A percentile compares a stretch with the other conserved stretches of the same genome.
phyloP scores from a whole-genome alignment of 805 yeast genomes.

The Naumovozyma baii region DNA sequence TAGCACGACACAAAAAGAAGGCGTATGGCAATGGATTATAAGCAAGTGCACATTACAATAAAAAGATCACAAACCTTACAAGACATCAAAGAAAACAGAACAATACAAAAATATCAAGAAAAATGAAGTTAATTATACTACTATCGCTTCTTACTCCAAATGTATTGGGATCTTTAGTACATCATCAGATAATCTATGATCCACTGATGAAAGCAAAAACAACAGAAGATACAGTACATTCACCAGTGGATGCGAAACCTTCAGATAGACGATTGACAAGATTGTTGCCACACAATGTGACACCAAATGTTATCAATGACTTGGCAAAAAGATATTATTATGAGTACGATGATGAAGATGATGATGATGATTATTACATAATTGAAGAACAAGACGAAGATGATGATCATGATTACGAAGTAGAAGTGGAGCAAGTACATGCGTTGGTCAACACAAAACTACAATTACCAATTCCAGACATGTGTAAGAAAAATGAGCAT shows the following conservation, averaged over 20 bases:
- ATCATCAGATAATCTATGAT: too few relatives aligned
- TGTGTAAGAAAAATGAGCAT: conserved; percentile 29
- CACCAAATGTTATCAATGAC: background rate
- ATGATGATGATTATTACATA: background rate
- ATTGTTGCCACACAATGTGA: conserved; percentile 2
- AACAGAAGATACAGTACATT: too few relatives aligned
- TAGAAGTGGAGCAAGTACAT: too few relatives aligned
- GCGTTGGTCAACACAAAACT: background rate
- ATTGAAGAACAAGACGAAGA: background rate
- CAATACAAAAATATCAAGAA: too few relatives aligned
- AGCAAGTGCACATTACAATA: too few relatives aligned
- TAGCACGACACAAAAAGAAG: background rate
- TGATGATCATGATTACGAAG: background rate
- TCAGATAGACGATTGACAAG: background rate
- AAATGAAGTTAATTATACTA: too few relatives aligned
- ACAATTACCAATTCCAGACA: background rate
- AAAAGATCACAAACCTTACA: background rate
- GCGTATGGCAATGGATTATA: too few relatives aligned
- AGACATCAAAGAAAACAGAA: background rate
- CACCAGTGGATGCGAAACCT: too few relatives aligned
- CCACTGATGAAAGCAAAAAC: too few relatives aligned
- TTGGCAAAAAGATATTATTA: background rate
- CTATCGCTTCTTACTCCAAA: too few relatives aligned
- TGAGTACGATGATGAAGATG: background rate
- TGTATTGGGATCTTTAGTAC: too few relatives aligned